Evolutionary conservation across 148 eudicot genomes (phyloP), one percentile per base, ranked within the genome.

Genomic region (Rhododendron mucronatum): DNA sequence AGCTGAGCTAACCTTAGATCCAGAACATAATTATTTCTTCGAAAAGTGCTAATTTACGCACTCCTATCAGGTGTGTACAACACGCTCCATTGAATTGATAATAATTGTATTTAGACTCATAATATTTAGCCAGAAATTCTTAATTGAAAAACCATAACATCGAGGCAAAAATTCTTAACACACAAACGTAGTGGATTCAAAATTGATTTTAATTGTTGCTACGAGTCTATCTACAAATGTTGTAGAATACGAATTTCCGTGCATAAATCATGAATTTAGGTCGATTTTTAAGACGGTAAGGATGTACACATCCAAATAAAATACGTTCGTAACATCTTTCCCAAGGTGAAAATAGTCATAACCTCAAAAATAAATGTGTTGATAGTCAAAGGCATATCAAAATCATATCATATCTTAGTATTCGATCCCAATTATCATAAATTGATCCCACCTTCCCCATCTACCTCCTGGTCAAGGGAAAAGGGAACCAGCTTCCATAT

Each of bases 401-500:
- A 26, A 69, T 63, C 30, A 69, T 26, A 67, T 67, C 33, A 67
- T 26, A 12, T 28, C 35, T 69, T 69, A 69, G 33, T 69, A 69
- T 28, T 28, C 14, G 23, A 63, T 63, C 2, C 35, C 33, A 30
- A 53, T 10, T 26, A 77, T 57, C 39, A 35, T 59, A 16, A 57
- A 48, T 59, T 18, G 74, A 47, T 23, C 59, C 23, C 53, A n/a
- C 28, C 8, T 51, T 53, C 44, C 71, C 86, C 8, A 26, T 53
- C 83, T 28, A 80, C 23, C 77, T 37, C 50, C 47, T 77, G 28
- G 59, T 85, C 20, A 85, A 61, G 39, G 50, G 83, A 39, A 85
- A 41, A 26, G 87, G 69, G 50, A 45, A 84, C 77, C 71, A 77
- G 5, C 13, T 78, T 76, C 48, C 37, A 23, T 41, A 8, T 59